Conservation (phyloP, 2,329 filamentous ascomycete genomes). For the Ceratocystis variospora region DNA sequence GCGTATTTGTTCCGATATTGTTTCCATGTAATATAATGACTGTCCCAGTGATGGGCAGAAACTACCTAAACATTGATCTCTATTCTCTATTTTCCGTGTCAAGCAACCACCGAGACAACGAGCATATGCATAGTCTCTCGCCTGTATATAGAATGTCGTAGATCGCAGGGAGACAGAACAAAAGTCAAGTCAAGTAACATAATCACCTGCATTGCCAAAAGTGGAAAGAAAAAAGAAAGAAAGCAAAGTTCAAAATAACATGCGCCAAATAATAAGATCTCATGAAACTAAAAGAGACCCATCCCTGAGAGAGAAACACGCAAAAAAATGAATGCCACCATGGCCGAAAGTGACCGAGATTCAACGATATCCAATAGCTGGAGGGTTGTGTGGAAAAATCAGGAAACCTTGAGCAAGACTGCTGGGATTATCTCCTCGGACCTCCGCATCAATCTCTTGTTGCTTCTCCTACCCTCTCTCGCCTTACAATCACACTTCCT, state of each 20-base stretch:
- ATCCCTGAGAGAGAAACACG: not conserved
- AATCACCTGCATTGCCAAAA: not conserved
- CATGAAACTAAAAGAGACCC: not conserved
- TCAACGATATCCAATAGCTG: too few relatives aligned
- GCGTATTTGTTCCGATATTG: too few relatives aligned
- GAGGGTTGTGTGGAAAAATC: too few relatives aligned
- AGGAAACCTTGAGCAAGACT: not conserved
- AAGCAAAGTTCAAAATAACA: not conserved
- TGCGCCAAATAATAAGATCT: not conserved
- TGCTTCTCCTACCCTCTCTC: not conserved
- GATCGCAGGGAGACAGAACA: too few relatives aligned
- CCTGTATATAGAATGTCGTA: too few relatives aligned
- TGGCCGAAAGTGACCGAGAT: not conserved
- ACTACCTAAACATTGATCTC: too few relatives aligned
- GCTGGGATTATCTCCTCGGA: not conserved
- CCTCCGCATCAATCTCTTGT: not conserved
- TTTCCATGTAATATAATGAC: too few relatives aligned
- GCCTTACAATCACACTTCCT: conserved; percentile 21
- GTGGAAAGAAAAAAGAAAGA: not conserved
- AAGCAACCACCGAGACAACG: not conserved
- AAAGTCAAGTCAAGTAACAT: not conserved
- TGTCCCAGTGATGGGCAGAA: too few relatives aligned
- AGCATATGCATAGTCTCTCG: not conserved
- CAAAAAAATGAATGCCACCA: conserved; percentile 6
- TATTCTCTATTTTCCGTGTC: too few relatives aligned